Percentiles rank a stretch among this genome's conserved stretches.
Evolutionary conservation across 2,329 filamentous ascomycete species (phyloP).

Genomic region (Cladophialophora yegresii): DNA sequence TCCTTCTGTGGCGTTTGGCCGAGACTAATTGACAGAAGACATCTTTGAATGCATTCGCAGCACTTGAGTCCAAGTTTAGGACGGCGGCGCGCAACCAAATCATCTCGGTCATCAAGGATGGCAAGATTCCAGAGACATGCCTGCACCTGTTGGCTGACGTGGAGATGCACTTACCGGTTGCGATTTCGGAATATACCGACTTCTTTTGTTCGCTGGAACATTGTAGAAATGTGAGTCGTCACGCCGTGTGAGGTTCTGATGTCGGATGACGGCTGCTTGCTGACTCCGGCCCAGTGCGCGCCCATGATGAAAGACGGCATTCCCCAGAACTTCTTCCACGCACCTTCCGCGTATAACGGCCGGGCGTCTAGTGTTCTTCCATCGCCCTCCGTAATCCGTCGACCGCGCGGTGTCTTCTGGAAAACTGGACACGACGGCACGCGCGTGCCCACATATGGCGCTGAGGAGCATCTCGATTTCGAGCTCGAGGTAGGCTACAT

Average conservation of each 20-base stretch:
- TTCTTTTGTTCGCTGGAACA: constrained; percentile 60
- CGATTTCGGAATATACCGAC: constrained; percentile 60
- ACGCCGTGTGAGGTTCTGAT: background rate
- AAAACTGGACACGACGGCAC: constrained; percentile 5
- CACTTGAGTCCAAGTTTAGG: constrained; percentile 42
- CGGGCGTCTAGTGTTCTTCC: constrained; percentile 39
- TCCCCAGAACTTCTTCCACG: constrained; percentile 52
- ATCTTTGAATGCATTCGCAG: constrained; percentile 55
- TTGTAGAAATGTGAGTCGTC: constrained; percentile 38
- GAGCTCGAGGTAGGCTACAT: constrained; percentile 55
- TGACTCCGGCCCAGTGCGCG: constrained; percentile 9
- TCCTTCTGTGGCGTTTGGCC: too few relatives aligned
- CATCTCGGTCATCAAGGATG: constrained; percentile 13
- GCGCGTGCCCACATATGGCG: constrained; percentile 50
- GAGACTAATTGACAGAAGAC: constrained; percentile 31
- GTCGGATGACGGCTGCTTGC: too few relatives aligned
- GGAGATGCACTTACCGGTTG: constrained; percentile 57
- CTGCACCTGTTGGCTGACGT: constrained; percentile 45
- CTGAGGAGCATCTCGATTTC: constrained; percentile 60
- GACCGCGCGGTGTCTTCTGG: constrained; percentile 21
- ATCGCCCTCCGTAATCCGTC: constrained; percentile 15
- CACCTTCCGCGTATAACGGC: constrained; percentile 58
- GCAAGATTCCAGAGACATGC: constrained; percentile 14
- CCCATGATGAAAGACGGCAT: constrained; percentile 43
- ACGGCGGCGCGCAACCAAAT: constrained; percentile 17